Evolutionary conservation across 495 filamentous ascomycete species (phyloP).

Genomic region (Massariosphaeria phaeospora): DNA sequence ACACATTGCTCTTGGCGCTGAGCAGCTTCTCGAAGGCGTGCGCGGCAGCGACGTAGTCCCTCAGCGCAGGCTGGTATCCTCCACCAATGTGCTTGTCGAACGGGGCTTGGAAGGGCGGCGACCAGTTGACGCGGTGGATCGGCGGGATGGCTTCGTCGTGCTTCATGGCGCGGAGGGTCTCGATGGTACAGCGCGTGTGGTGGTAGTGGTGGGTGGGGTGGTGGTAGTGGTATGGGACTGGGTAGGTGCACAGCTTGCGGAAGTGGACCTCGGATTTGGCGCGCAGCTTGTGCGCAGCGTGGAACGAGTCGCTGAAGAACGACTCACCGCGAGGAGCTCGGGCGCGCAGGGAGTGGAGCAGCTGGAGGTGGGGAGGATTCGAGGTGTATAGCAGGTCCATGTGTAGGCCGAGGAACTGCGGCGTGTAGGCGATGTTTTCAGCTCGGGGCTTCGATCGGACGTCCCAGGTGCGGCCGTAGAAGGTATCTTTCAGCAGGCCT

Average conservation of each 20-base stretch:
- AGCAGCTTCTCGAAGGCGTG: conserved; percentile 46
- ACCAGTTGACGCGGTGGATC: conserved; percentile 56
- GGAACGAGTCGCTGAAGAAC: conserved; percentile 68
- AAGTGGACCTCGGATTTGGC: conserved; percentile 28
- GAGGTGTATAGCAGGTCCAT: conserved; percentile 90
- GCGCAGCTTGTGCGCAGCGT: conserved; percentile 52
- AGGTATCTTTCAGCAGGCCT: conserved; percentile 70
- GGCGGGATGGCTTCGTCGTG: conserved; percentile 29
- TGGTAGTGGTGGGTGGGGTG: conserved; percentile 61
- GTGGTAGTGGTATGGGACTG: conserved; percentile 63
- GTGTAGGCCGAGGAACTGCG: conserved; percentile 71
- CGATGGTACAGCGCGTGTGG: conserved; percentile 51
- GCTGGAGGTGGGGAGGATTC: conserved; percentile 71
- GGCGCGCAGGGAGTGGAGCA: conserved; percentile 81
- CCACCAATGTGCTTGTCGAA: conserved; percentile 34
- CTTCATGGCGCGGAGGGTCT: conserved; percentile 35
- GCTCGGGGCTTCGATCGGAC: conserved; percentile 69
- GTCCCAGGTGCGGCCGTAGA: conserved; percentile 89
- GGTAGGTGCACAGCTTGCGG: conserved; percentile 42
- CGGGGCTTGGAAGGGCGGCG: conserved; percentile 62
- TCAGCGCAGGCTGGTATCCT: conserved; percentile 17
- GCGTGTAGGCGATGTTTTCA: conserved; percentile 90
- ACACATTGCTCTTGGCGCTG: conserved; percentile 49
- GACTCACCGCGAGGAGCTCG: conserved; percentile 72
- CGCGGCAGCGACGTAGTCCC: conserved; percentile 40